These are phyloP conservation scores for Boechera divaricarpa DNA, from an alignment of 345 rosid species.

Conservation along the genomic window DNA sequence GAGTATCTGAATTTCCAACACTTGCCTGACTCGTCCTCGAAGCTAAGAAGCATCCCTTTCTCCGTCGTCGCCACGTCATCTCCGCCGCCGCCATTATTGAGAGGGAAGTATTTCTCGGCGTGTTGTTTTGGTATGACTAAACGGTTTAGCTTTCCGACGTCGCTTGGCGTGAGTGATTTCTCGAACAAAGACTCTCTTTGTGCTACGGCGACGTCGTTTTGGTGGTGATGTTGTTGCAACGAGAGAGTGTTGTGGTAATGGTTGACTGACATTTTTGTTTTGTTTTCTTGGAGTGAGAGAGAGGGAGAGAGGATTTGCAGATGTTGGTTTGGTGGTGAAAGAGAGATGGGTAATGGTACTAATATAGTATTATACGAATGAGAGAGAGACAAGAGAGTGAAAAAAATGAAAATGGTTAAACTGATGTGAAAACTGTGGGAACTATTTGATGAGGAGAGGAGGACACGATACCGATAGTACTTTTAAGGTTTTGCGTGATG, in stretches of 20 bases:
- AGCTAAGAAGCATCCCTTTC: constrained; percentile 62
- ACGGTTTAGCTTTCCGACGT: constrained; percentile 93
- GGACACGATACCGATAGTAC: constrained; percentile 49
- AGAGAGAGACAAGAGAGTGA: constrained; percentile 6
- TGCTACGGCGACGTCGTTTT: constrained; percentile 28
- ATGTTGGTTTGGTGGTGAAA: constrained; percentile 43
- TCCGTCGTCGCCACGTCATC: constrained; percentile 42
- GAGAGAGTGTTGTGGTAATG: constrained; percentile 47
- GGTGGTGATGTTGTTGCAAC: constrained; percentile 44
- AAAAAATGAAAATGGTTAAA: constrained; percentile 31
- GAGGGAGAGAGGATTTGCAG: constrained; percentile 35
- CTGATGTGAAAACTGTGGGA: constrained; percentile 47
- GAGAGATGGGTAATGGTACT: constrained; percentile 46
- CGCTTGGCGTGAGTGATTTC: constrained; percentile 88
- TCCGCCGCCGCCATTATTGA: constrained; percentile 42
- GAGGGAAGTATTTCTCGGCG: constrained; percentile 87
- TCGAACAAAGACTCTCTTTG: constrained; percentile 67
- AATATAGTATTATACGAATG: constrained; percentile 45
- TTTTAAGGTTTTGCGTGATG: constrained; percentile 53
- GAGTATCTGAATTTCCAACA: constrained; percentile 85
- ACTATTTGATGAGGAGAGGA: constrained; percentile 44
- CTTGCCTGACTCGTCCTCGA: constrained; percentile 88
- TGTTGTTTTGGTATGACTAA: constrained; percentile 89
- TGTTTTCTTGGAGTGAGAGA: constrained; percentile 20
- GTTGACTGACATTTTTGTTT: constrained; percentile 53